phyloP scores from a whole-genome alignment of 1,139 yeast species.

The Arxiozyma slooffiae region DNA sequence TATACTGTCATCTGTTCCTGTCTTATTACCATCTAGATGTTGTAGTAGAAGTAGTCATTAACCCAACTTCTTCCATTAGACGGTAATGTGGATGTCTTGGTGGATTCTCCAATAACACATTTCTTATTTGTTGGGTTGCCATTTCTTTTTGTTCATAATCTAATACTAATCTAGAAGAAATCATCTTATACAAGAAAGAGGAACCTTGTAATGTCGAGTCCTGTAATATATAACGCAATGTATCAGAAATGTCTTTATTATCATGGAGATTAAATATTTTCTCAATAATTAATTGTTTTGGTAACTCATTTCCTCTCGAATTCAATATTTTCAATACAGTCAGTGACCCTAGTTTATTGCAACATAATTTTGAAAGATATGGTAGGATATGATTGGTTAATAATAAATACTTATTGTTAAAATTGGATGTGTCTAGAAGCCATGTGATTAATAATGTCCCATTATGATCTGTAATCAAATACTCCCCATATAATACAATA shows the following conservation, averaged over 20 bases:
- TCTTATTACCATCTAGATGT: not conserved
- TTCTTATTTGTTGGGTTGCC: conserved; percentile 49
- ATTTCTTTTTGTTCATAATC: conserved; percentile 47
- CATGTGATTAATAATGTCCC: conserved; percentile 88
- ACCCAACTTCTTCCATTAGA: conserved; percentile 86
- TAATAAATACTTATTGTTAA: conserved; percentile 46
- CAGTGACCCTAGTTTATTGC: conserved; percentile 78
- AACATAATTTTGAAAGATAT: conserved; percentile 55
- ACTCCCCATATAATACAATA: conserved; percentile 68
- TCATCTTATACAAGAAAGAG: conserved; percentile 67
- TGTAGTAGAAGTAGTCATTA: conserved; percentile 27
- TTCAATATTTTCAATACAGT: conserved; percentile 74
- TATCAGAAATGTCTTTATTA: not conserved
- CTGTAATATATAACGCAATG: conserved; percentile 36
- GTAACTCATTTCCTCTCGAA: conserved; percentile 52
- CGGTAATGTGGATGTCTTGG: conserved; percentile 63
- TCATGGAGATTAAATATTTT: conserved; percentile 38
- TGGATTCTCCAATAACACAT: conserved; percentile 49
- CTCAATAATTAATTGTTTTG: conserved; percentile 53
- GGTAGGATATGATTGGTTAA: conserved; percentile 53
- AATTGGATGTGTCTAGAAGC: conserved; percentile 80
- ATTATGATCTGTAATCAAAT: conserved; percentile 71
- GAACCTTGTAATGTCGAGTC: conserved; percentile 62
- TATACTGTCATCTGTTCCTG: not conserved
- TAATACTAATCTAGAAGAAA: conserved; percentile 51